Conservation (phyloP, 768 basidiomycete species). For the Kwoniella sp. region DNA sequence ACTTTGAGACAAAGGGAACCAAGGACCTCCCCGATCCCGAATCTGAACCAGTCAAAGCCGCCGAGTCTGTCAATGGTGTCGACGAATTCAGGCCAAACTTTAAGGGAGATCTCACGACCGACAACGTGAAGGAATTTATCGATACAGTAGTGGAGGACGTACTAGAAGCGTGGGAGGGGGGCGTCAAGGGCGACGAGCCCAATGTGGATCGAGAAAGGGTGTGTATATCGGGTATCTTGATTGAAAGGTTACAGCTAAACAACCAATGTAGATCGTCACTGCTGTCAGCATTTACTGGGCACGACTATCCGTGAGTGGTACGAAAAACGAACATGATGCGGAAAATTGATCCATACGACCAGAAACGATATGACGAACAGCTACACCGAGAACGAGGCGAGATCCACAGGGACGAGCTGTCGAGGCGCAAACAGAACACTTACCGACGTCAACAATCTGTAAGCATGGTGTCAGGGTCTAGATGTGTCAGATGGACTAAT, state of each 20-base stretch:
- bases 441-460: conserved; percentile 46
- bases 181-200: conserved; percentile 16
- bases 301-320: conserved; percentile 27
- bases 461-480: no score
- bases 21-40: conserved; percentile 32
- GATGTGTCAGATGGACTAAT: no score
- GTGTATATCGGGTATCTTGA: no score
- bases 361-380: conserved; percentile 44
- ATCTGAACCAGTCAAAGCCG: conserved; percentile 11
- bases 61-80: conserved; percentile 28
- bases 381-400: conserved; percentile 33
- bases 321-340: neutral
- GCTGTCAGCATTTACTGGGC: conserved; percentile 39
- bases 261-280: conserved; percentile 25
- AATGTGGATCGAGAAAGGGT: conserved; percentile 21
- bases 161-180: conserved; percentile 22
- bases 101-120: conserved; percentile 15
- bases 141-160: conserved; percentile 31
- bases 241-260: no score
- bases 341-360: no score
- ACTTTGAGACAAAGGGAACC: conserved; percentile 27
- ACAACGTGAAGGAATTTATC: conserved; percentile 27
- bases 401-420: conserved; percentile 37
- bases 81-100: conserved; percentile 40
- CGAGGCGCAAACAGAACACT: conserved; percentile 38